Evolutionary conservation across 1,284 basidiomycete species (phyloP), one percentile per base, ranked within the genome.

Genomic region (Erythrobasidium hasegawianum): DNA sequence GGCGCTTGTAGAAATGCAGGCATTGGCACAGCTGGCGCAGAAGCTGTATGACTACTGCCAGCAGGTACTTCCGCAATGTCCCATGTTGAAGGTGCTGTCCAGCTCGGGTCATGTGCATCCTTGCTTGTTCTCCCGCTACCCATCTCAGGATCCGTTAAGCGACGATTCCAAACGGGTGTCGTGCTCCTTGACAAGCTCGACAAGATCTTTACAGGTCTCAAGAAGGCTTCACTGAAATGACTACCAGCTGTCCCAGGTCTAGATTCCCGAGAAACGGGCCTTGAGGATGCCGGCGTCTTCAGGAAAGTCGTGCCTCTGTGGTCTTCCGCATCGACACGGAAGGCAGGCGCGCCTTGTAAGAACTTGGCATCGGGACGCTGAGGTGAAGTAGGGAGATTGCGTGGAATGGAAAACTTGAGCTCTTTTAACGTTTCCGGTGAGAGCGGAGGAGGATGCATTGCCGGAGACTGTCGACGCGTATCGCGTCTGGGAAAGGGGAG

Each of bases 1-100:
- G 41, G 7, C 45, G 62, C 55, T 20, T 50, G 29, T 16, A 65
- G 45, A 20, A 65, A 65, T 4, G 62, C 62, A 57, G 62, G 62
- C 40, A 65, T 65, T 8, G 62, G 62, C 10, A 65, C 33, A 8
- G 62, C 24, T 33, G 62, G 62, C 8, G 52, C 49, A 20, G 7
- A 16, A 7, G 22, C 39, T 18, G 41, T 20, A 33, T 33, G 33
- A 5, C 5, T 4, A 11, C 33, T 33, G 14, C 56, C 26, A n/a
- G 29, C 62, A 18, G 43, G 45, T 39, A 38, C 26, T 40, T 52
- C 56, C 2, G 26, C 55, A 9, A 65, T 27, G n/a, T 58, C 55
- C 62, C 62, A 65, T 13, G 39, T 43, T 13, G 26, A 57, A 16
- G 62, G 62, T 10, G 62, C 53, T n/a, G 18, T 8, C 62, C 62